phyloP scores from a whole-genome alignment of 805 yeast genomes.

The Cyberlindnera mrakii region DNA sequence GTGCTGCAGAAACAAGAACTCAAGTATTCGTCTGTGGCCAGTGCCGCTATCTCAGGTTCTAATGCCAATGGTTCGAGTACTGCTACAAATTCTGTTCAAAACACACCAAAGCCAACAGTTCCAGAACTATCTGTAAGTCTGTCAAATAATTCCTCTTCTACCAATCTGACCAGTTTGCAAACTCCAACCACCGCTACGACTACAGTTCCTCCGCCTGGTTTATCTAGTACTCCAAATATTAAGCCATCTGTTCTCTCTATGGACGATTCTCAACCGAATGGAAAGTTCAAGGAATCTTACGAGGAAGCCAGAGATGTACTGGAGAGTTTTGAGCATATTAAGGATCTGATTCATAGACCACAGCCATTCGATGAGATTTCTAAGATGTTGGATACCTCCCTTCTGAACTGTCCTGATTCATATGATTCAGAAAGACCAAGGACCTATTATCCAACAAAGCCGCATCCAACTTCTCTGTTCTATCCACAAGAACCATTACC shows the following conservation, averaged over 20 bases:
- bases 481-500: conserved; percentile 78
- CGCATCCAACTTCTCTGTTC: conserved; percentile 84
- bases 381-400: conserved; percentile 65
- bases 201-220: neutral
- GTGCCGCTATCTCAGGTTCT: conserved; percentile 10
- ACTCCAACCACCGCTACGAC: neutral
- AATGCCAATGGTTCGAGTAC: neutral
- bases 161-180: conserved; percentile 5
- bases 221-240: neutral
- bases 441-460: conserved; percentile 61
- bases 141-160: conserved; percentile 2
- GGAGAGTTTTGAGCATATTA: conserved; percentile 26
- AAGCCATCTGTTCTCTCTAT: neutral
- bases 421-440: conserved; percentile 83
- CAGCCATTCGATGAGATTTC: conserved; percentile 48
- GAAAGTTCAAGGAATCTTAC: neutral
- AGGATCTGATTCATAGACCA: conserved; percentile 42
- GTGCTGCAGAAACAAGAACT: conserved; percentile 49
- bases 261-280: neutral
- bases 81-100: conserved; percentile 5
- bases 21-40: conserved; percentile 46
- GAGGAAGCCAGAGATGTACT: conserved; percentile 11
- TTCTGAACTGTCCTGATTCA: conserved; percentile 89
- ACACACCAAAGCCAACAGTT: conserved; percentile 16
- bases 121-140: conserved; percentile 10